Conservation (phyloP, 83 land plant species). For the Picea engelmannii region DNA sequence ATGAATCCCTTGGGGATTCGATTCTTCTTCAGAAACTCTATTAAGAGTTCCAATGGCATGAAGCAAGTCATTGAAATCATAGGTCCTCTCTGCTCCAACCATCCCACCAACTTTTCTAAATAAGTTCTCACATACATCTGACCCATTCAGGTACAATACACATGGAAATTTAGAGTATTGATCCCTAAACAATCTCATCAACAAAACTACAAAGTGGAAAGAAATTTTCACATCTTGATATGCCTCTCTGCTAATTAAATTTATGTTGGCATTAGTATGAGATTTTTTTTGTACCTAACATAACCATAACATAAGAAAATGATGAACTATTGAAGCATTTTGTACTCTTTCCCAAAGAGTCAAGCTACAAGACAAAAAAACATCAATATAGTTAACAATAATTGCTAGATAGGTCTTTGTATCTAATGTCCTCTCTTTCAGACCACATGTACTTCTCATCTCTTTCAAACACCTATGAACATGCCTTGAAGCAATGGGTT, state of each 20-base stretch:
- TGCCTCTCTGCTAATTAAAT: not conserved
- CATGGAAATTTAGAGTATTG: not conserved
- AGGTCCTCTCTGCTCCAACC: not conserved
- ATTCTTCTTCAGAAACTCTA: not conserved
- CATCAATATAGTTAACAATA: not conserved
- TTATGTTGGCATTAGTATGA: not conserved
- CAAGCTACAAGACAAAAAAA: not conserved
- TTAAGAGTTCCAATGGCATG: not conserved
- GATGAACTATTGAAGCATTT: not conserved
- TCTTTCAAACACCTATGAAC: not conserved
- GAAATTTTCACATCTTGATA: not conserved
- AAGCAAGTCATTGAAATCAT: not conserved
- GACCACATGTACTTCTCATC: not conserved
- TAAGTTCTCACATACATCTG: not conserved
- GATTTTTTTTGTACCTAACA: not conserved
- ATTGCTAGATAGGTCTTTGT: not conserved
- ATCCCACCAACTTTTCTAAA: not conserved
- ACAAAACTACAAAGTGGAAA: not conserved
- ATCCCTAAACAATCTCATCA: not conserved
- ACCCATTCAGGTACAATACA: not conserved
- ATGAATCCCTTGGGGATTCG: too few species aligned
- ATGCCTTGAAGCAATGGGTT: not conserved
- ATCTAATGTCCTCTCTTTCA: not conserved
- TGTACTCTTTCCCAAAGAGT: not conserved
- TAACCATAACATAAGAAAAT: not conserved